These are phyloP conservation scores for Hypoxylon sp. DNA, from an alignment of 2,329 filamentous ascomycete species.

Conservation along the genomic window DNA sequence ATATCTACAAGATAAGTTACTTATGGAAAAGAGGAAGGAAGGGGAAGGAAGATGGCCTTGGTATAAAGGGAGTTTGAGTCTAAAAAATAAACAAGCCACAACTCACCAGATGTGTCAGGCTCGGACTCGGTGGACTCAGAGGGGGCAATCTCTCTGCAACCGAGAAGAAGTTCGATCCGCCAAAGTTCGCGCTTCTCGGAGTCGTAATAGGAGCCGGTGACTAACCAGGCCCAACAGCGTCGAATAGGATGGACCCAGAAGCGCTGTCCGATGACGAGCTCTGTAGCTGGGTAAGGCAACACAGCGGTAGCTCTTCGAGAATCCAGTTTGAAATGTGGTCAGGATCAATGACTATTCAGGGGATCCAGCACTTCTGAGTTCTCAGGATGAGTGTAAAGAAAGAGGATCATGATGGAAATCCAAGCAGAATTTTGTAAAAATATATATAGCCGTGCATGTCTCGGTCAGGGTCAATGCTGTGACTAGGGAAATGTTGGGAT, in stretches of 20 bases:
- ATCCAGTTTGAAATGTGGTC: slow-evolving; percentile 49
- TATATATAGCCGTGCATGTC: slow-evolving; percentile 2
- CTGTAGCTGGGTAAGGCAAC: slow-evolving; percentile 63
- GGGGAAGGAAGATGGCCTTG: background rate
- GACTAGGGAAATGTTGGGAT: slow-evolving; percentile 13
- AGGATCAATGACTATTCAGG: slow-evolving; percentile 1
- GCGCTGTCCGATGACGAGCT: slow-evolving; percentile 63
- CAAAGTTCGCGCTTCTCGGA: slow-evolving; percentile 59
- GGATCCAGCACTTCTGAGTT: background rate
- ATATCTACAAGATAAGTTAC: slow-evolving; percentile 7
- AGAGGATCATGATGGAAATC: background rate
- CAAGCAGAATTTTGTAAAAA: slow-evolving; percentile 9
- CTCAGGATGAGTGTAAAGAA: slow-evolving; percentile 3
- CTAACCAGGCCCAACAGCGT: slow-evolving; percentile 63
- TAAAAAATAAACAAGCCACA: background rate
- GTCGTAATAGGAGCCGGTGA: slow-evolving; percentile 66
- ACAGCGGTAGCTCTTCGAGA: slow-evolving; percentile 39
- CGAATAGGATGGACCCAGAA: slow-evolving; percentile 54
- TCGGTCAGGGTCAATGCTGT: background rate
- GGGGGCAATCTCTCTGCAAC: slow-evolving; percentile 37
- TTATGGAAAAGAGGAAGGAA: background rate
- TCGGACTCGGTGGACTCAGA: slow-evolving; percentile 18
- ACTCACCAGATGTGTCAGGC: slow-evolving; percentile 20
- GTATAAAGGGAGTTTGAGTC: background rate
- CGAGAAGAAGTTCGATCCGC: slow-evolving; percentile 63